Percentiles rank a stretch among this genome's conserved stretches.
Conservation (phyloP, 1,139 yeast species). For the Magnusiomyces tetraspermus region DNA sequence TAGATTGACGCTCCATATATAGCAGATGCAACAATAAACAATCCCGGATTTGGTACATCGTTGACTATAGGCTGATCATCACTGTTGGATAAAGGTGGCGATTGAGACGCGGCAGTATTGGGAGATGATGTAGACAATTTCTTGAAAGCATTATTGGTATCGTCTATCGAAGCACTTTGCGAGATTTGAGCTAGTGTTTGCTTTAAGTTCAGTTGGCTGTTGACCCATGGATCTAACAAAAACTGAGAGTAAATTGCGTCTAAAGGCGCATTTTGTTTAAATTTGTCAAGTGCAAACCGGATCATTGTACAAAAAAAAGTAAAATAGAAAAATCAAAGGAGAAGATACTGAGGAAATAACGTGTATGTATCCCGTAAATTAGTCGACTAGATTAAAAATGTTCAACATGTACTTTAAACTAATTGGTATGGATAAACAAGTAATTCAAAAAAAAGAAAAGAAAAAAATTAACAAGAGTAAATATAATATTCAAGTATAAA, state of each 20-base stretch:
- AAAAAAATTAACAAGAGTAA: too few species aligned
- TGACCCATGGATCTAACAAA: constrained; percentile 7
- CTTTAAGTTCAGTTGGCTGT: constrained; percentile 2
- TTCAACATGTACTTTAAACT: neutral
- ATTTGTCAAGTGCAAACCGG: constrained; percentile 6
- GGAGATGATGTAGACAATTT: neutral
- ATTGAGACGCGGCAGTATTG: neutral
- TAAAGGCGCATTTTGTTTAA: constrained; percentile 11
- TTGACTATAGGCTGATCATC: too few species aligned
- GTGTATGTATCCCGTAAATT: too few species aligned
- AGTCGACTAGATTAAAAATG: neutral
- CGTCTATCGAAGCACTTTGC: too few species aligned
- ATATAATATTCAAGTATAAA: too few species aligned
- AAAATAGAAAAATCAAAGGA: neutral
- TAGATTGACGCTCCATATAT: constrained; percentile 3
- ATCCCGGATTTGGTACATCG: constrained; percentile 1
- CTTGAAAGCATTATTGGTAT: too few species aligned
- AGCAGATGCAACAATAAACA: constrained; percentile 6
- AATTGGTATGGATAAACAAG: too few species aligned
- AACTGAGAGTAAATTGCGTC: constrained; percentile 11
- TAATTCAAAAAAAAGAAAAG: too few species aligned
- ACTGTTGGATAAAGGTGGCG: too few species aligned
- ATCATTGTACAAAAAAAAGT: neutral
- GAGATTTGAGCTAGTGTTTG: too few species aligned
- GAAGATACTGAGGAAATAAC: too few species aligned